Percentiles rank a stretch among this genome's conserved stretches.
Conservation (phyloP, 83 land plant genomes). For the Diphasiastrum complanatum region DNA sequence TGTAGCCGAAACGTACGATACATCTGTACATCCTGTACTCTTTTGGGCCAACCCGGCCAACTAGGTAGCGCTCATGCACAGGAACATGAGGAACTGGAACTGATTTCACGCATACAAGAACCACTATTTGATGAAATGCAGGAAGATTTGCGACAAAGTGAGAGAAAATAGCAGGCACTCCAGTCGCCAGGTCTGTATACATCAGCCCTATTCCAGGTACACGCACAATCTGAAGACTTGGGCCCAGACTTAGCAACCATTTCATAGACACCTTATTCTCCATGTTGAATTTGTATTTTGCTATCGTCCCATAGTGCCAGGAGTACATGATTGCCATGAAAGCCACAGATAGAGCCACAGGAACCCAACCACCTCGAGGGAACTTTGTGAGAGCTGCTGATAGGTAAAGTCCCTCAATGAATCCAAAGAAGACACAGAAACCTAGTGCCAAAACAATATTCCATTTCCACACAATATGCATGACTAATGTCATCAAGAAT, state of each 20-base stretch:
- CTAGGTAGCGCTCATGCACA: conserved; percentile 27
- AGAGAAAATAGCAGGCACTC: conserved; percentile 49
- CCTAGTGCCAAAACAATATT: conserved; percentile 20
- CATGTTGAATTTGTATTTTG: conserved; percentile 38
- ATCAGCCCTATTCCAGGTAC: conserved; percentile 57
- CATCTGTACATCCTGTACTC: conserved; percentile 44
- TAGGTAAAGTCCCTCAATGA: conserved; percentile 43
- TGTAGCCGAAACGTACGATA: conserved; percentile 53
- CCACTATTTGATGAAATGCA: conserved; percentile 37
- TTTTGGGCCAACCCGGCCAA: conserved; percentile 44
- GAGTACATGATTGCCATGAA: conserved; percentile 34
- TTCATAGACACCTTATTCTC: conserved; percentile 48
- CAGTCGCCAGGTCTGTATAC: conserved; percentile 38
- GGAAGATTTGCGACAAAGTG: conserved; percentile 64
- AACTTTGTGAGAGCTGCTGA: conserved; percentile 43
- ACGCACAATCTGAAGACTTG: conserved; percentile 42
- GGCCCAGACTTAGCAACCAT: conserved; percentile 33
- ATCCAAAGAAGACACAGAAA: conserved; percentile 41
- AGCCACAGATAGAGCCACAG: conserved; percentile 33
- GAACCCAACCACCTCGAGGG: conserved; percentile 50
- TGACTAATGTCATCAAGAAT: conserved; percentile 45
- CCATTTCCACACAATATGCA: conserved; percentile 41
- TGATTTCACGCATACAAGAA: conserved; percentile 32
- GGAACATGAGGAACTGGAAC: conserved; percentile 46
- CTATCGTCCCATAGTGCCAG: conserved; percentile 56